Percentiles rank a stretch among this genome's conserved stretches.
These are phyloP conservation scores for Aspergillus heteromorphus DNA, from an alignment of 495 filamentous ascomycete species.

Conservation along the genomic window DNA sequence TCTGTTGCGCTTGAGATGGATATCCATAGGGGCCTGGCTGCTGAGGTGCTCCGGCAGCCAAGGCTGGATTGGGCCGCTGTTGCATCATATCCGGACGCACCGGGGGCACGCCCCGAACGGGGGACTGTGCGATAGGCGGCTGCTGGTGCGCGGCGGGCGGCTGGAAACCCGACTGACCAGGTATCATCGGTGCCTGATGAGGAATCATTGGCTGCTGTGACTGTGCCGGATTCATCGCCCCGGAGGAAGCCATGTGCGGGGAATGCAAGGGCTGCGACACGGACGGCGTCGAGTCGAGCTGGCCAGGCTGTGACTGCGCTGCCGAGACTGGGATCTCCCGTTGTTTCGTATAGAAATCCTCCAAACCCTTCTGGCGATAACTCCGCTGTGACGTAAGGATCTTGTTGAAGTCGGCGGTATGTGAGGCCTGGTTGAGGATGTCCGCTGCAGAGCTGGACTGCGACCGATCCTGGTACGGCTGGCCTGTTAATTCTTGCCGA, in stretches of 20 bases:
- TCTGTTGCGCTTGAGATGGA: slow-evolving; percentile 40
- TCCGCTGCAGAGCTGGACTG: slow-evolving; percentile 76
- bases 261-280: slow-evolving; percentile 43
- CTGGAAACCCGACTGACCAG: slow-evolving; percentile 28
- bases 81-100: slow-evolving; percentile 44
- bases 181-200: slow-evolving; percentile 39
- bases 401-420: slow-evolving; percentile 88
- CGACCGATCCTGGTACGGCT: slow-evolving; percentile 81
- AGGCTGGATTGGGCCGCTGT: slow-evolving; percentile 37
- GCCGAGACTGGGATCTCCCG: slow-evolving; percentile 64
- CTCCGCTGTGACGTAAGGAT: slow-evolving; percentile 66
- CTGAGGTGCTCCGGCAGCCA: slow-evolving; percentile 32
- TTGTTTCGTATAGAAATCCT: slow-evolving; percentile 69
- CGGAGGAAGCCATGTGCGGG: slow-evolving; percentile 33
- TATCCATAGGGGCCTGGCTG: slow-evolving; percentile 44
- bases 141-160: slow-evolving; percentile 35
- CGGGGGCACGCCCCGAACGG: slow-evolving; percentile 36
- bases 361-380: slow-evolving; percentile 68
- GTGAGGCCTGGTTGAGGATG: slow-evolving; percentile 79
- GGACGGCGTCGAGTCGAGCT: slow-evolving; percentile 45
- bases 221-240: slow-evolving; percentile 35
- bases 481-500: slow-evolving; percentile 83
- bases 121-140: slow-evolving; percentile 37
- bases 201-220: slow-evolving; percentile 32
- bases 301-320: slow-evolving; percentile 40